Base-by-base conservation (phyloP, 805 yeast species). In the Nakazawaea ernobii region DNA sequence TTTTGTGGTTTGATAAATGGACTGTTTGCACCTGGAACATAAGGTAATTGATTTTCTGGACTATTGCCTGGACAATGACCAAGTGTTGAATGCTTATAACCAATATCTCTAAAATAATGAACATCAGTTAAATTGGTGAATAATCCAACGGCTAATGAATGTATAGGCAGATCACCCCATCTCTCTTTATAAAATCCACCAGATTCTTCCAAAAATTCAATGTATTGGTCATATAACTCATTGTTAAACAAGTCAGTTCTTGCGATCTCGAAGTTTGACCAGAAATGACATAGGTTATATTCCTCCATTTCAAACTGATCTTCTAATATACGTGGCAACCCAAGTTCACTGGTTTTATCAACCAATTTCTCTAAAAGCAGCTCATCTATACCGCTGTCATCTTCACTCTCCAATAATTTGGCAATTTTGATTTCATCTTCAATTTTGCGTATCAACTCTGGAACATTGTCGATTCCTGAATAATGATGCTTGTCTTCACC, bases 161-260 rank as follows among this genome's bases (percentile, higher is more conserved):
- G 97, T 4, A 92, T 82, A 0, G 97, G 96, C 0, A 97, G 97
- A 71, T 92, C 98, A 1, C 98, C 98, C 98, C 98, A 92, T 58
- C 99, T 70, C 62, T 94, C 97, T 46, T 77, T 74, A 74, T 82
- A 90, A 59, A 92, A 91, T 0, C 98, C 97, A 9, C 91, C 88
- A 4, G 80, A 68, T 7, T 63, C 43, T 48, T 94, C 97, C 42
- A 92, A 64, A 55, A 70, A 77, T 35, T 80, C 67, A 62, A 87
- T 88, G 61, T 82, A 91, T 26, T 71, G 70, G 43, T 79, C 73
- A 64, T 92, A 94, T 17, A 72, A 61, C 5, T 76, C 73, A 20
- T 86, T 79, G 38, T 75, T 71, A 70, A 88, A 91, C 15, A 91
- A 62, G 55, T 84, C 90, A 1, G 90, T 77, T 45, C 86, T 69